Evolutionary conservation across 192 early-diverging fungal genomes (phyloP).

Genomic region (Backusella parvicylindrica): DNA sequence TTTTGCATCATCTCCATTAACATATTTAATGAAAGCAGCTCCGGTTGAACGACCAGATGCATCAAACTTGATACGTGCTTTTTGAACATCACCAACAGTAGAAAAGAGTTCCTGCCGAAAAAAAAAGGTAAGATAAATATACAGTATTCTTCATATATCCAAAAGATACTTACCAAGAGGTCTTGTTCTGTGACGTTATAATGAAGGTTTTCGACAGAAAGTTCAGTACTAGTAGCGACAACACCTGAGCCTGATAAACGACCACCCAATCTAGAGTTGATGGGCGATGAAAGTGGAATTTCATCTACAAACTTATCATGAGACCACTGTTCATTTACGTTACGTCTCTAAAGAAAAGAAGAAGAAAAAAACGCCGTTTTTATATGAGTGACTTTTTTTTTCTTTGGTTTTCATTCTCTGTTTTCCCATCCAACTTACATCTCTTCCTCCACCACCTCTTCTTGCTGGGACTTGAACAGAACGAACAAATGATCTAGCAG

Average conservation of each 20-base stretch:
- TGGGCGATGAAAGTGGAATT: not conserved
- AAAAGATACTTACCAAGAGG: constrained; percentile 33
- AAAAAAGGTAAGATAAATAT: not conserved
- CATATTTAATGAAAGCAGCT: constrained; percentile 44
- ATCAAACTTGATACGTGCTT: constrained; percentile 40
- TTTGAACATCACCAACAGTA: constrained; percentile 44
- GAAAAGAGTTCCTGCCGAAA: constrained; percentile 45
- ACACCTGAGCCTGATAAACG: not conserved
- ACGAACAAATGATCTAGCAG: constrained; percentile 10
- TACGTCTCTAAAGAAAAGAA: not conserved
- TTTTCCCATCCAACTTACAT: constrained; percentile 1
- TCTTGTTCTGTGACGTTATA: constrained; percentile 58
- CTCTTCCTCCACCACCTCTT: not conserved
- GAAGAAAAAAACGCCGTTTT: too few species aligned
- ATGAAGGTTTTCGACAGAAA: constrained; percentile 51
- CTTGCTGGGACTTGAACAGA: constrained; percentile 2
- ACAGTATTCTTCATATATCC: not conserved
- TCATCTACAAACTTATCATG: constrained; percentile 41
- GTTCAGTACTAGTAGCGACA: not conserved
- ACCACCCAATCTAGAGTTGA: constrained; percentile 19
- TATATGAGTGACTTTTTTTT: not conserved
- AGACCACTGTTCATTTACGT: constrained; percentile 27
- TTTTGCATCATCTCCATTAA: constrained; percentile 36
- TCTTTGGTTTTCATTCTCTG: not conserved
- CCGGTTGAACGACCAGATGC: constrained; percentile 52